phyloP scores from a whole-genome alignment of 2,329 filamentous ascomycete species.

The Talaromyces sp. region DNA sequence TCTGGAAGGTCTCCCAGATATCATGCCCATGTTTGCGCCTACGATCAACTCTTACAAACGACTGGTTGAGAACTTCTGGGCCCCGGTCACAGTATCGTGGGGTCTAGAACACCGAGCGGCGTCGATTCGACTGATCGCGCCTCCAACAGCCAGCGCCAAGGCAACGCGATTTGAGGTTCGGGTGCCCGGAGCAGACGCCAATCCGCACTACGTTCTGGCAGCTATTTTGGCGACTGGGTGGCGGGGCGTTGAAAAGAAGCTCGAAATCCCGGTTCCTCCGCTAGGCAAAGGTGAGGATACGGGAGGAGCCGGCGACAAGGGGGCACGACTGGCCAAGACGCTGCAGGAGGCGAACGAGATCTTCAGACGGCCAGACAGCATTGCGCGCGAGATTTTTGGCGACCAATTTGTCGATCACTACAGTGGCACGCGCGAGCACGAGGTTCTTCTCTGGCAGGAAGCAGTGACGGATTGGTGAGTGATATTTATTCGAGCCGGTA shows the following conservation, averaged over 20 bases:
- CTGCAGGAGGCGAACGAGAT: constrained; percentile 76
- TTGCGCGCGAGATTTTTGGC: constrained; percentile 90
- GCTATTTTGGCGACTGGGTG: constrained; percentile 84
- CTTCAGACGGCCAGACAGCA: constrained; percentile 72
- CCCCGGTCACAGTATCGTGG: constrained; percentile 95
- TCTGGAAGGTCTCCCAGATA: constrained; percentile 80
- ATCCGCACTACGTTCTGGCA: constrained; percentile 79
- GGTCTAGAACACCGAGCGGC: constrained; percentile 92
- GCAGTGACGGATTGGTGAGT: constrained; percentile 94
- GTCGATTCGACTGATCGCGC: constrained; percentile 82
- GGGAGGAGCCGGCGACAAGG: constrained; percentile 65
- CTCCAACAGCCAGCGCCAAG: constrained; percentile 76
- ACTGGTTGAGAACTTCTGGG: constrained; percentile 98
- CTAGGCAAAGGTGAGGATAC: constrained; percentile 81
- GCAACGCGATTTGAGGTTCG: constrained; percentile 90
- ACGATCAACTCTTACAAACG: constrained; percentile 98
- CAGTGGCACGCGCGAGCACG: constrained; percentile 86
- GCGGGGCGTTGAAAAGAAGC: constrained; percentile 87
- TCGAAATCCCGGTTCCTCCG: constrained; percentile 75
- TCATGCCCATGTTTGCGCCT: constrained; percentile 92
- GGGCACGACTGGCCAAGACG: constrained; percentile 74
- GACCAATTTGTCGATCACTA: constrained; percentile 96
- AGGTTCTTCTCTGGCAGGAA: constrained; percentile 86
- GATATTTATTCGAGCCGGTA: not conserved
- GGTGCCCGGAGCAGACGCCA: constrained; percentile 89